Conservation (phyloP, 2,329 filamentous ascomycete genomes). For the Tolypocladium amazonense region DNA sequence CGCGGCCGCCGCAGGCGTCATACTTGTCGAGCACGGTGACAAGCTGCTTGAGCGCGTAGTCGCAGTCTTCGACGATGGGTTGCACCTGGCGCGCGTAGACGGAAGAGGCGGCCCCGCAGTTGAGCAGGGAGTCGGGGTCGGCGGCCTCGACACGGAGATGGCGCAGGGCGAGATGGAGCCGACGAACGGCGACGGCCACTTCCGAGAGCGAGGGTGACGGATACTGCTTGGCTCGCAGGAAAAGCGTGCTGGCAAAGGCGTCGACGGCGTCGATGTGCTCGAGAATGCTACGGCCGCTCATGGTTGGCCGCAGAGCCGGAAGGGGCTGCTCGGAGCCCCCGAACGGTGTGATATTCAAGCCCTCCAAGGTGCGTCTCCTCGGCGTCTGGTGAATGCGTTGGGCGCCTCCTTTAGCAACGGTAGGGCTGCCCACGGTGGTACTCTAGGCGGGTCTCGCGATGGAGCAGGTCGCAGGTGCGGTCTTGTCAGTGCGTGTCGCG, state of each 20-base stretch:
- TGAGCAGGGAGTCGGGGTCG: conserved; percentile 45
- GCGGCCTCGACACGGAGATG: conserved; percentile 48
- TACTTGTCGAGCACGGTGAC: conserved; percentile 41
- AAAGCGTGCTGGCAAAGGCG: conserved; percentile 43
- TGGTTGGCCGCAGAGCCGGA: conserved; percentile 9
- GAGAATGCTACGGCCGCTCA: conserved; percentile 21
- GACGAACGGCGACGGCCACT: conserved; percentile 37
- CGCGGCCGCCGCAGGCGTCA: conserved; percentile 15
- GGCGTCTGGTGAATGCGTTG: background rate
- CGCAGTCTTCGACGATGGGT: conserved; percentile 43
- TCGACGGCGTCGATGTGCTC: conserved; percentile 45
- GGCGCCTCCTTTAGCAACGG: background rate
- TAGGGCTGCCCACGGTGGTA: background rate
- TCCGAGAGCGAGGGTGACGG: conserved; percentile 38
- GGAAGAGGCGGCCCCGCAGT: conserved; percentile 24
- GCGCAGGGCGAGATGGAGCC: conserved; percentile 44
- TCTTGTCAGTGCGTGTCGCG: no score
- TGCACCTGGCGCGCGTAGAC: conserved; percentile 39
- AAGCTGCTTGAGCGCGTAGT: conserved; percentile 43
- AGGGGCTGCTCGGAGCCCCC: background rate
- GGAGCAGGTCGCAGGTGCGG: background rate
- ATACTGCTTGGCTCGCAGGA: conserved; percentile 36
- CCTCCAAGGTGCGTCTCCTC: background rate
- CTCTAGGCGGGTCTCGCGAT: background rate
- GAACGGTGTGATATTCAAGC: background rate